Percentiles rank a stretch among this genome's conserved stretches.
These are phyloP conservation scores for Cladophialophora yegresii DNA, from an alignment of 2,329 filamentous ascomycete species.

Conservation along the genomic window DNA sequence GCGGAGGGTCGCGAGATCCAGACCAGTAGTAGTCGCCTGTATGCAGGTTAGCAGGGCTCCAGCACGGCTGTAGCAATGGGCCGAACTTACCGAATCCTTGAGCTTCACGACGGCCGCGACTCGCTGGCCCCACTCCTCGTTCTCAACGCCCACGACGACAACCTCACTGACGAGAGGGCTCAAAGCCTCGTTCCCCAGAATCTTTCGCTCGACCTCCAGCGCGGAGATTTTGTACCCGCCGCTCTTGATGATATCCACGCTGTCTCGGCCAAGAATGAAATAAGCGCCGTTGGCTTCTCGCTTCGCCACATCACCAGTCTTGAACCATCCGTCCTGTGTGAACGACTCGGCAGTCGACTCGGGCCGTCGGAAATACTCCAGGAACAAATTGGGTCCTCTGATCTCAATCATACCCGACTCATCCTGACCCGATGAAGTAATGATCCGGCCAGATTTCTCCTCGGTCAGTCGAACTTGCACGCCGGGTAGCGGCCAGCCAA, in stretches of 20 bases:
- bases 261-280: constrained; percentile 86
- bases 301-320: constrained; percentile 89
- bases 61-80: neutral
- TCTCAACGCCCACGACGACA: constrained; percentile 83
- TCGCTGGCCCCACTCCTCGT: constrained; percentile 91
- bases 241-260: constrained; percentile 95
- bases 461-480: constrained; percentile 52
- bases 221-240: constrained; percentile 91
- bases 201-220: constrained; percentile 88
- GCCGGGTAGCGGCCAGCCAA: constrained; percentile 52
- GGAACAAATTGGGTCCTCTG: constrained; percentile 47
- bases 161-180: constrained; percentile 66
- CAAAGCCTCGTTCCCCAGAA: constrained; percentile 73
- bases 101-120: constrained; percentile 73
- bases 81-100: constrained; percentile 23
- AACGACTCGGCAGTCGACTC: constrained; percentile 35
- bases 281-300: constrained; percentile 81
- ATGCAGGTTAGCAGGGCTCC: neutral
- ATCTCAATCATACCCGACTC: constrained; percentile 50
- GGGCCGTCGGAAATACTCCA: constrained; percentile 42
- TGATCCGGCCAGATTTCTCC: constrained; percentile 42
- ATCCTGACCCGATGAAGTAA: constrained; percentile 38
- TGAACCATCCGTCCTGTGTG: constrained; percentile 79
- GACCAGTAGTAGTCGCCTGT: constrained; percentile 4
- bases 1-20: constrained; percentile 42